Evolutionary conservation across 106 monocot genomes (phyloP).

Genomic region (Posidonia australis): DNA sequence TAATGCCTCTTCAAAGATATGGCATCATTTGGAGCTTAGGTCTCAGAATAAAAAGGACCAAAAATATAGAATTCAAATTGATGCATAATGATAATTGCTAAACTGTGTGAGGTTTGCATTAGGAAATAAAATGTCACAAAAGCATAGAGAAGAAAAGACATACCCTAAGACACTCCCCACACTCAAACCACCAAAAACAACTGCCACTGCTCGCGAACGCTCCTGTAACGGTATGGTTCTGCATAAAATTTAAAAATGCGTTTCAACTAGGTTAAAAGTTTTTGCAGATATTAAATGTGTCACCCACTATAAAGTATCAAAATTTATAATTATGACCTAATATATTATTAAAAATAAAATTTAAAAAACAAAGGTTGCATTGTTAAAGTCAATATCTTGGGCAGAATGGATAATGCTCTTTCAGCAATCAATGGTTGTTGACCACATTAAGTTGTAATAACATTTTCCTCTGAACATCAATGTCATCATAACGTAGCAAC

Average conservation of each 20-base stretch:
- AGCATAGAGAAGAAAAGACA: background rate
- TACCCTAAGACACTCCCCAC: conserved; percentile 92
- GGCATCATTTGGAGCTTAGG: too few species aligned
- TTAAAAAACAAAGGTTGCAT: too few species aligned
- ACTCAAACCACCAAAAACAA: conserved; percentile 98
- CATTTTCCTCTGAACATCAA: too few species aligned
- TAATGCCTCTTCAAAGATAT: too few species aligned
- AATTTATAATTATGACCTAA: too few species aligned
- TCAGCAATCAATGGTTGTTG: too few species aligned
- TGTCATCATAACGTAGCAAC: too few species aligned
- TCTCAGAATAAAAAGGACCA: background rate
- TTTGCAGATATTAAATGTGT: background rate
- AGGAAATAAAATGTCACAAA: background rate
- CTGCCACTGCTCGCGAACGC: conserved; percentile 88
- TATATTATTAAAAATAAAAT: too few species aligned
- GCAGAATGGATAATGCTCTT: too few species aligned
- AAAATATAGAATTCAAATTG: background rate
- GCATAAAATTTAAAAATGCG: conserved; percentile 6
- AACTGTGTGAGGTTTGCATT: background rate
- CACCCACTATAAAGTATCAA: background rate
- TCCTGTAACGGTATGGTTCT: conserved; percentile 87
- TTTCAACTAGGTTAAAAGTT: background rate
- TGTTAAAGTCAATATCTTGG: too few species aligned
- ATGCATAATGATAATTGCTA: background rate
- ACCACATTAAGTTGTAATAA: too few species aligned